Evolutionary conservation across 2,329 filamentous ascomycete genomes (phyloP), one percentile per base, ranked within the genome.

Genomic region (Sporothrix variecibatus): DNA sequence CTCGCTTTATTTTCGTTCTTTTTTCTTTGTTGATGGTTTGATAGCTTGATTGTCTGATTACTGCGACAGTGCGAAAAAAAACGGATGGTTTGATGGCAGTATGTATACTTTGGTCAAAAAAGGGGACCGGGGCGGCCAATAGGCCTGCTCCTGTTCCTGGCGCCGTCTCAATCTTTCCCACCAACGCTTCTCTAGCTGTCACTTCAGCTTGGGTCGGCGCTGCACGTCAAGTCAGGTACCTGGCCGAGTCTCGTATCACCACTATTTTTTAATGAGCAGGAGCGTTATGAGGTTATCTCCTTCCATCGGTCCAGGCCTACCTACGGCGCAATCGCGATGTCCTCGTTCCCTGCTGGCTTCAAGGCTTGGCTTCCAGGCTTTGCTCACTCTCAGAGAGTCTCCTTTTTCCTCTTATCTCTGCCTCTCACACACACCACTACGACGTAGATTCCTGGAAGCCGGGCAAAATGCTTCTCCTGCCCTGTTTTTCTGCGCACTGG

Each of bases 101-200:
- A 51, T 51, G 5, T 12, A n/a, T 51, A 43, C 31, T 62, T 62
- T 28, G 5, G 56, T 17, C 28, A 15, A n/a, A n/a, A 64, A 12
- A 26, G 20, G 17, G n/a, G 34, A 26, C n/a, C 7, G 17, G 12
- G 20, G 28, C 28, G 31, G 58, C 58, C 62, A 67, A 65, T 65
- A 3, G 62, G 38, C 62, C 23, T 9, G n/a, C 53, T 43, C 38
- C 53, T 62, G 69, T 60, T 60, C 53, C 53, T 71, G 51, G n/a
- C 68, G 49, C 51, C 46, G 31, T 60, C 49, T 23, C 51, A 56
- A 26, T 12, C 20, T 26, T 40, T 43, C 5, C 2, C 20, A 12
- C 58, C 58, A 62, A 62, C 20, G 11, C 26, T 40, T 71, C 70
- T 72, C 70, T 26, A 46, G 53, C 56, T 6, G 70, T 72, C 70